Conservation (phyloP, 768 basidiomycete species). For the Hygrophoropsis aurantiaca region DNA sequence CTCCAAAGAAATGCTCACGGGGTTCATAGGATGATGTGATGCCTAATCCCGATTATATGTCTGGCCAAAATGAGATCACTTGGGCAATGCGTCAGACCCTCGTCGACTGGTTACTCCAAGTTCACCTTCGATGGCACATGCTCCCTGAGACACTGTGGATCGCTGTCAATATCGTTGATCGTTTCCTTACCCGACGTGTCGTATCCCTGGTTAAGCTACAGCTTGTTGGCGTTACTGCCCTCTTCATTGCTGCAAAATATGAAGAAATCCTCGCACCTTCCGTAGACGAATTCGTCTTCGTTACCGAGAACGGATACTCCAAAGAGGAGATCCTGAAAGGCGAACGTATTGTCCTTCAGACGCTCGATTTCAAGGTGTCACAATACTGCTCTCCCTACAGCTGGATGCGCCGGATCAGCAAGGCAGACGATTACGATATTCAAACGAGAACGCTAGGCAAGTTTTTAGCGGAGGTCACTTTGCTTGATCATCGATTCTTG, state of each 20-base stretch:
- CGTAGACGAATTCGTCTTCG: conserved; percentile 97
- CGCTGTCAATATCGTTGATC: conserved; percentile 93
- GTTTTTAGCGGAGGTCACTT: conserved; percentile 94
- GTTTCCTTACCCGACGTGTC: conserved; percentile 85
- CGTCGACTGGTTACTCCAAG: conserved; percentile 97
- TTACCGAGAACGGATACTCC: conserved; percentile 94
- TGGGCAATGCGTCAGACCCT: conserved; percentile 96
- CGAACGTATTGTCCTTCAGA: conserved; percentile 94
- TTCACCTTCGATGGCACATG: conserved; percentile 98
- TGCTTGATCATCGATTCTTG: conserved; percentile 91
- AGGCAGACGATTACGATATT: conserved; percentile 97
- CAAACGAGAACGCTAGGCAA: conserved; percentile 97
- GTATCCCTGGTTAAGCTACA: conserved; percentile 90
- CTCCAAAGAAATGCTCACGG: conserved; percentile 17
- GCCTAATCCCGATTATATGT: conserved; percentile 94
- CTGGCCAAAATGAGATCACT: conserved; percentile 85
- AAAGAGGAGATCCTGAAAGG: conserved; percentile 98
- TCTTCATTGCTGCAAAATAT: conserved; percentile 99
- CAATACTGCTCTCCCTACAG: conserved; percentile 99
- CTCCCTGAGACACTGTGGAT: conserved; percentile 99
- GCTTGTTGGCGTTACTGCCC: conserved; percentile 96
- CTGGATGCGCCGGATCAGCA: conserved; percentile 98
- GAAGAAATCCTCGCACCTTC: conserved; percentile 98
- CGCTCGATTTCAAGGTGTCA: conserved; percentile 92
- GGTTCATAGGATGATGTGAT: conserved; percentile 70